Evolutionary conservation across 2,329 filamentous ascomycete species (phyloP).

Genomic region (Aspergillus sergii): DNA sequence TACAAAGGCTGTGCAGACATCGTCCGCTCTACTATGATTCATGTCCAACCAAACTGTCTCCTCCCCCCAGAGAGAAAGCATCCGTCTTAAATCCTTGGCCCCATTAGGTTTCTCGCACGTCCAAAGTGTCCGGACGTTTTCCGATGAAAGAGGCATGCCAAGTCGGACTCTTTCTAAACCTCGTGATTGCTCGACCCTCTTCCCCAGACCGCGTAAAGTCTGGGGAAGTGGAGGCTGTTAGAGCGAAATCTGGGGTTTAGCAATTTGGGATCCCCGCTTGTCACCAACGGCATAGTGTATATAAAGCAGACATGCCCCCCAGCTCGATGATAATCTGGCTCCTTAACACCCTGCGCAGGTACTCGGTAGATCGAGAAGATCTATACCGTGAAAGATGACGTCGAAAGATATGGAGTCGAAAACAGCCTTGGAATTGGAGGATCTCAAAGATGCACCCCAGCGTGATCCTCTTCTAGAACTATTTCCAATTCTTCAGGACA

Average conservation of each 20-base stretch:
- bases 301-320: neutral
- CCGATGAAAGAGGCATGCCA: neutral
- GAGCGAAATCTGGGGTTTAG: neutral
- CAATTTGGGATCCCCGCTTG: neutral
- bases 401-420: neutral
- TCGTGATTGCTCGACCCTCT: neutral
- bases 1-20: neutral
- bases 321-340: neutral
- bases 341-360: neutral
- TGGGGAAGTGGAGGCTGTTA: neutral
- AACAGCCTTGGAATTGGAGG: neutral
- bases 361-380: neutral
- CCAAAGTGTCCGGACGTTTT: neutral
- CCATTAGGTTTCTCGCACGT: neutral
- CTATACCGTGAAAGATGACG: neutral
- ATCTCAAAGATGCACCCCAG: neutral
- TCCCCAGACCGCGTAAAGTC: neutral
- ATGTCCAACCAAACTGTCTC: neutral
- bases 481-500: conserved; percentile 12
- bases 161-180: neutral
- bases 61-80: neutral
- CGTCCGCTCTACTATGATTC: neutral
- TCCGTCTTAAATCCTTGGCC: neutral
- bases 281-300: neutral
- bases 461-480: neutral